Conservation (phyloP, 2,329 filamentous ascomycete genomes). For the Xylariaceae sp. region DNA sequence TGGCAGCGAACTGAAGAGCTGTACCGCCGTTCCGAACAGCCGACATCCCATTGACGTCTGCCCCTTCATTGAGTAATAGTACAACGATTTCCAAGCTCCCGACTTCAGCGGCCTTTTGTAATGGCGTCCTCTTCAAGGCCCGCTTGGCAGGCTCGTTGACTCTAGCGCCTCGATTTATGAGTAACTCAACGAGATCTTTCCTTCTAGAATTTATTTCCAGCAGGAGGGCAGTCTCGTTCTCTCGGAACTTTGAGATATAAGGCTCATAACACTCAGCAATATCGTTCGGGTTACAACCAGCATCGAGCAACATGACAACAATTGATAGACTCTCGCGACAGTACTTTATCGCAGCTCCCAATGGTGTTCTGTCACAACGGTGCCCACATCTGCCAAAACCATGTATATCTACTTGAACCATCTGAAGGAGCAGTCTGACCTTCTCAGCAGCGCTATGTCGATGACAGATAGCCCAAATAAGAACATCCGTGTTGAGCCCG, state of each 20-base stretch:
- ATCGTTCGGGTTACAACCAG: neutral
- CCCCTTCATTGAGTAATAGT: neutral
- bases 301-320: neutral
- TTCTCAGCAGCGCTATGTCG: too few relatives aligned
- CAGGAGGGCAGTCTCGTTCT: neutral
- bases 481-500: too few relatives aligned
- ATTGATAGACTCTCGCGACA: neutral
- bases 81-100: neutral
- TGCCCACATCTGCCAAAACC: neutral
- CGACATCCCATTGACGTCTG: neutral
- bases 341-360: neutral
- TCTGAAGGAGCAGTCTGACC: neutral
- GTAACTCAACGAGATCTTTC: neutral
- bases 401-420: neutral
- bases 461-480: too few relatives aligned
- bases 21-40: neutral
- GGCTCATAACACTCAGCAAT: neutral
- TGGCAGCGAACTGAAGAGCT: neutral
- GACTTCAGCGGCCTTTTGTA: neutral
- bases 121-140: neutral
- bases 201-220: neutral
- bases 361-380: neutral
- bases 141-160: neutral
- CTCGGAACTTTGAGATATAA: neutral
- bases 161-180: neutral